Conservation (phyloP, 2,329 filamentous ascomycete genomes). For the Xylariaceae sp. region DNA sequence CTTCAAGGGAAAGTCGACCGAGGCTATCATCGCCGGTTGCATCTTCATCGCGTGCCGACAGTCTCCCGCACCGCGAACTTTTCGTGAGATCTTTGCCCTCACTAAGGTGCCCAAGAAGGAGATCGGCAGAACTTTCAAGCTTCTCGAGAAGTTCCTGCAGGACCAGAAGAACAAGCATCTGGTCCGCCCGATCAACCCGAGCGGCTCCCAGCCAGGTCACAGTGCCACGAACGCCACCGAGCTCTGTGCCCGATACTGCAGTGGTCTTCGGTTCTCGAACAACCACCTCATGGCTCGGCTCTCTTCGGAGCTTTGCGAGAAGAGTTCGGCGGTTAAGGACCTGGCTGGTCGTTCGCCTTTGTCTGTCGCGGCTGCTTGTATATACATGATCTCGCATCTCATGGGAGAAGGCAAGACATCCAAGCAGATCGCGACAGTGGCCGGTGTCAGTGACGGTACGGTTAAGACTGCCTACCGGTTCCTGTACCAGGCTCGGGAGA, state of each 20-base stretch:
- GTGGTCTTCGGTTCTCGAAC: conserved; percentile 67
- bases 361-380: conserved; percentile 89
- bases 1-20: conserved; percentile 92
- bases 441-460: conserved; percentile 91
- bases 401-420: conserved; percentile 72
- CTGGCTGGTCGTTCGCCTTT: conserved; percentile 90
- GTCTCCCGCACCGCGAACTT: conserved; percentile 78
- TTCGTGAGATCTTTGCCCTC: conserved; percentile 88
- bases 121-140: conserved; percentile 92
- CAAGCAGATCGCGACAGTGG: conserved; percentile 80
- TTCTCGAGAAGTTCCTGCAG: conserved; percentile 80
- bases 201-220: conserved; percentile 43
- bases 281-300: conserved; percentile 72
- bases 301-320: conserved; percentile 70
- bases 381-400: conserved; percentile 90
- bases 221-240: conserved; percentile 75
- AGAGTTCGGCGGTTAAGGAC: conserved; percentile 70
- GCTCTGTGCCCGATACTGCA: conserved; percentile 86
- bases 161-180: conserved; percentile 51
- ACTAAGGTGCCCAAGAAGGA: conserved; percentile 97
- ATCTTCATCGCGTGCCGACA: conserved; percentile 97
- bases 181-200: conserved; percentile 59
- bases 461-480: conserved; percentile 94
- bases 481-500: conserved; percentile 68
- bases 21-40: conserved; percentile 89